Evolutionary conservation across 768 basidiomycete genomes (phyloP).

Genomic region (Suillus subaureus): DNA sequence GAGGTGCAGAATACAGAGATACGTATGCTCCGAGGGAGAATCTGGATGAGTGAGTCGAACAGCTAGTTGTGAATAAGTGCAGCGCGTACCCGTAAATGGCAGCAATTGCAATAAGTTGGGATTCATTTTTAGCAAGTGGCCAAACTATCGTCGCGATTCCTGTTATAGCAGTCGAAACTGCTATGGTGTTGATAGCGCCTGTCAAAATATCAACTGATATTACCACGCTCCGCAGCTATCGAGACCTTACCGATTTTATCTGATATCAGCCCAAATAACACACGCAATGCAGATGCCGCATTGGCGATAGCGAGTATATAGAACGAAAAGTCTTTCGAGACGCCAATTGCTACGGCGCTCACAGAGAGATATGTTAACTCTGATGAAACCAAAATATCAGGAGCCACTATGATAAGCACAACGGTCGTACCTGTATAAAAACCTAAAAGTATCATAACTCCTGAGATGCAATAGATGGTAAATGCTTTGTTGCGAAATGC

Average conservation of each 20-base stretch:
- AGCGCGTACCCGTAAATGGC: slow-evolving; percentile 63
- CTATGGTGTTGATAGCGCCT: slow-evolving; percentile 73
- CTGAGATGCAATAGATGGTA: slow-evolving; percentile 58
- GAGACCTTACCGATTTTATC: slow-evolving; percentile 54
- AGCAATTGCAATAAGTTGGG: slow-evolving; percentile 51
- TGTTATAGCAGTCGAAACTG: slow-evolving; percentile 57
- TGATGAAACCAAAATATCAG: slow-evolving; percentile 26
- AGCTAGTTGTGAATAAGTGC: not conserved
- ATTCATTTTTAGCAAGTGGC: slow-evolving; percentile 58
- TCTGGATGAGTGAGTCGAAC: slow-evolving; percentile 32
- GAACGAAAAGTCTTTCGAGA: slow-evolving; percentile 54
- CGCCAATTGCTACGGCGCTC: slow-evolving; percentile 52
- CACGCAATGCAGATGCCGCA: slow-evolving; percentile 59
- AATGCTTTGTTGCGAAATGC: slow-evolving; percentile 53
- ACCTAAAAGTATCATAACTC: slow-evolving; percentile 64
- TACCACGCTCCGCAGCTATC: not conserved
- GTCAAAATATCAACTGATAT: not conserved
- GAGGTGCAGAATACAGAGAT: slow-evolving; percentile 56
- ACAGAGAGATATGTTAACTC: slow-evolving; percentile 71
- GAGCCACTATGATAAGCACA: not conserved
- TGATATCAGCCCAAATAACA: slow-evolving; percentile 51
- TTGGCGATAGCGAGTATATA: slow-evolving; percentile 74
- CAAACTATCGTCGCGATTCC: slow-evolving; percentile 66
- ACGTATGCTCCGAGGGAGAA: slow-evolving; percentile 65
- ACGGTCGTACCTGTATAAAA: slow-evolving; percentile 58